Evolutionary conservation across 257 asterid genomes (phyloP), one percentile per base, ranked within the genome.

Genomic region (Penstemon barbatus): DNA sequence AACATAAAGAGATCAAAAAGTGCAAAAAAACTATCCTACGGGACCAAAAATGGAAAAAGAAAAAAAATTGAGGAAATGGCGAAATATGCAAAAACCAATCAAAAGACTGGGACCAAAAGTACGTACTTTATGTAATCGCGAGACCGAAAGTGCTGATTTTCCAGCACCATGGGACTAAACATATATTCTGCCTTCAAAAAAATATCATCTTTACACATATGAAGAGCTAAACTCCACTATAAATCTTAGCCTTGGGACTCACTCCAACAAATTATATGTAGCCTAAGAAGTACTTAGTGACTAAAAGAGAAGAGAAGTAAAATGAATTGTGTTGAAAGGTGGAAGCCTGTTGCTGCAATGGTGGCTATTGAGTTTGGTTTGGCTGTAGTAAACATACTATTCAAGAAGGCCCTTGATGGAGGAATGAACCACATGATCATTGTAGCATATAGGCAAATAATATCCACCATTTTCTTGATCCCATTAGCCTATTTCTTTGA

Each of bases 401-500:
- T 77, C 58, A 89, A 89, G 87, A 74, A 75, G 74, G 87, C 73
- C 5, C 83, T 89, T 3, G 69, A 55, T 52, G 73, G 75, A 18
- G 96, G 96, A 25, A 63, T 83, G 70, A 80, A 79, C 54, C 83
- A 63, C 15, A 63, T 72, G 43, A 25, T 82, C 60, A 71, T 83
- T 42, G 57, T 89, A 19, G 71, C 81, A 0, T 89, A 85, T 71
- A 70, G 96, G 44, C 96, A 83, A 62, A 45, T 72, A 12, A 50
- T 87, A 4, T 69, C 87, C 4, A 66, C 87, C 12, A 3, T 83
- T 12, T 66, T 80, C 79, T 82, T 89, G 81, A 67, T 71, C 70
- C 96, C 96, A 5, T 54, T 89, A 57, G 95, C 86, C 52, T 82
- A 62, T 63, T 77, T 78, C 48, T 69, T 50, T 46, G 96, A 89